Evolutionary conservation across 2,329 filamentous ascomycete species (phyloP).

Genomic region (Beauveria bassiana): DNA sequence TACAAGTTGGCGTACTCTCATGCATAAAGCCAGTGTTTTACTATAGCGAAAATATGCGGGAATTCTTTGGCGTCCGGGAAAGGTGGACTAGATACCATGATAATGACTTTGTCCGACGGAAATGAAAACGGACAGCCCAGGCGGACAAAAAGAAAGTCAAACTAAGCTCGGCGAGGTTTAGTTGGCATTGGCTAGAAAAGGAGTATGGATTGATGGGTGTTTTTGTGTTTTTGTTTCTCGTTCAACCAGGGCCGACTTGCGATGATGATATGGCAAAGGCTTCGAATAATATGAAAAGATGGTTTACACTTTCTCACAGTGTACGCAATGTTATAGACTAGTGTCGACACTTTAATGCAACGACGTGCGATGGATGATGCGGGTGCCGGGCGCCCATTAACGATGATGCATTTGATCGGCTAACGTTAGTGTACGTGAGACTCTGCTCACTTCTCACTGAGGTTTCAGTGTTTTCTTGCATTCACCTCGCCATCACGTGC

Average conservation of each 20-base stretch:
- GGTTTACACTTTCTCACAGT: background rate
- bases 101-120: background rate
- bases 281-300: background rate
- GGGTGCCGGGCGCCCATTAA: too few relatives aligned
- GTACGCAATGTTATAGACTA: background rate
- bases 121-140: background rate
- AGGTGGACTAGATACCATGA: slow-evolving; percentile 1
- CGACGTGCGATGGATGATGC: too few relatives aligned
- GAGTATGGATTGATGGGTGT: background rate
- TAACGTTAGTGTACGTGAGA: too few relatives aligned
- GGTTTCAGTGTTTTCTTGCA: too few relatives aligned
- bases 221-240: background rate
- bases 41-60: slow-evolving; percentile 5
- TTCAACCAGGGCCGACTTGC: background rate
- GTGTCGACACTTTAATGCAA: background rate
- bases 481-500: too few relatives aligned
- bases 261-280: background rate
- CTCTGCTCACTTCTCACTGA: too few relatives aligned
- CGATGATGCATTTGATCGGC: too few relatives aligned
- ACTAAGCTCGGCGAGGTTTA: background rate
- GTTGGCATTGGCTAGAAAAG: background rate
- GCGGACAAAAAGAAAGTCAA: background rate
- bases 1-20: background rate
- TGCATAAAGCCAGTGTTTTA: background rate
- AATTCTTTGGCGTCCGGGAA: slow-evolving; percentile 6